Conservation (phyloP, 352 stramenopile genomes). For the Peronospora farinosa region DNA sequence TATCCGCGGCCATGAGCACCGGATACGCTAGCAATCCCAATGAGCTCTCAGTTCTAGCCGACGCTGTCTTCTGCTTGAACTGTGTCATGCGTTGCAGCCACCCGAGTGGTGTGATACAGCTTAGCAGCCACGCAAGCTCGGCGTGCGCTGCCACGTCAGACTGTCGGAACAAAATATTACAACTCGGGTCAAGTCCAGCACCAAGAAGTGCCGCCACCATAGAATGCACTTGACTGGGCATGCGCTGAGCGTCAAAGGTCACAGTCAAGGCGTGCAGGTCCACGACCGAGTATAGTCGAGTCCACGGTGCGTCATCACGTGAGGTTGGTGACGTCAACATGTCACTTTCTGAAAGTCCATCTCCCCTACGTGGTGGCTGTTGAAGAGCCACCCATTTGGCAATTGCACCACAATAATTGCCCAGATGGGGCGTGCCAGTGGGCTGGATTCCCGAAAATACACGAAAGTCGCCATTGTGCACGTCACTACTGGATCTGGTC, state of each 20-base stretch:
- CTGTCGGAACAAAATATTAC: conserved; percentile 77
- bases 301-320: conserved; percentile 7
- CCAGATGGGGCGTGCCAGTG: conserved; percentile 95
- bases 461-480: conserved; percentile 29
- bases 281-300: conserved; percentile 82
- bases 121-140: conserved; percentile 96
- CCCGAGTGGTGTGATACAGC: conserved; percentile 95
- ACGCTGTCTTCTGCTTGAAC: conserved; percentile 97
- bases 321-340: conserved; percentile 17
- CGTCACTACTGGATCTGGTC: neutral
- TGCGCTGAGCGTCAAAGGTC: conserved; percentile 86
- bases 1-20: conserved; percentile 98
- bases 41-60: conserved; percentile 66
- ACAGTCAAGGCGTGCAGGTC: conserved; percentile 98
- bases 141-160: conserved; percentile 84
- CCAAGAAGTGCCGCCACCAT: conserved; percentile 93
- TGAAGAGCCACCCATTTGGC: conserved; percentile 96
- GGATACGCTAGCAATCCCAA: conserved; percentile 97
- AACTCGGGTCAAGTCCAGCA: conserved; percentile 79
- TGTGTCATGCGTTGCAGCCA: conserved; percentile 99
- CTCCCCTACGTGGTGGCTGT: conserved; percentile 18
- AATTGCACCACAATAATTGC: conserved; percentile 98
- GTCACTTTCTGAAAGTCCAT: conserved; percentile 17
- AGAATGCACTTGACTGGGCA: conserved; percentile 86
- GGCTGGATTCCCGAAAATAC: conserved; percentile 97